Base-by-base conservation (phyloP, 345 rosid genomes). In the Kandelia obovata region DNA sequence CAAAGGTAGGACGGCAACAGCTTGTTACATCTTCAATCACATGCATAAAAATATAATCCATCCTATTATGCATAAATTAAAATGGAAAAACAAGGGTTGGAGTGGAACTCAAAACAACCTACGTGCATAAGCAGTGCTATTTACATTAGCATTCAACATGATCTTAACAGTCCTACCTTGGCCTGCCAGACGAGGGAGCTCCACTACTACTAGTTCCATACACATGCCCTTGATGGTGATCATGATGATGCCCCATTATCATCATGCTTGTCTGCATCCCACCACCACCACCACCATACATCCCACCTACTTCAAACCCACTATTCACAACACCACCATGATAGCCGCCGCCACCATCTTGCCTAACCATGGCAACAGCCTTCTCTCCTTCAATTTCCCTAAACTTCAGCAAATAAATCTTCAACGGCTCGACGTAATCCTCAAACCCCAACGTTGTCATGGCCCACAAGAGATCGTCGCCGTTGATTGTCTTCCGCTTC, bases 171-270 rank as follows among this genome's bases (percentile, higher is more conserved):
- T 43, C 19, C 49, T 43, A 11, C 4, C 19, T 55, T 55, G 28
- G 58, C 58, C 59, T 56, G 64, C 81, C 77, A 21, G 78, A 67
- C 25, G 80, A 70, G 13, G 52, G 16, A 21, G 28, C 73, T 58
- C 77, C 78, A 63, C 73, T 60, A 49, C 71, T 19, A 6, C 69
- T 70, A 47, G 83, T 73, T 73, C 83, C 78, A 65, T 77, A 77
- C 76, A 67, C 67, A 49, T 65, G 76, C 35, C 66, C 70, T 27
- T 51, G 75, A 49, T 70, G 51, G 28, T 67, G 76, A 32, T 64
- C 61, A 1, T 58, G 71, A 56, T 46, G 69, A 21, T 65, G 25
- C 34, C 69, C 66, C 69, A 64, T 71, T 62, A 64, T 46, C 64
- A 71, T 59, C 76, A 73, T 66, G 23, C 28, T 51, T n/a, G 71